Evolutionary conservation across 73 alveolate species (phyloP).

Genomic region (Blepharisma stoltei): DNA sequence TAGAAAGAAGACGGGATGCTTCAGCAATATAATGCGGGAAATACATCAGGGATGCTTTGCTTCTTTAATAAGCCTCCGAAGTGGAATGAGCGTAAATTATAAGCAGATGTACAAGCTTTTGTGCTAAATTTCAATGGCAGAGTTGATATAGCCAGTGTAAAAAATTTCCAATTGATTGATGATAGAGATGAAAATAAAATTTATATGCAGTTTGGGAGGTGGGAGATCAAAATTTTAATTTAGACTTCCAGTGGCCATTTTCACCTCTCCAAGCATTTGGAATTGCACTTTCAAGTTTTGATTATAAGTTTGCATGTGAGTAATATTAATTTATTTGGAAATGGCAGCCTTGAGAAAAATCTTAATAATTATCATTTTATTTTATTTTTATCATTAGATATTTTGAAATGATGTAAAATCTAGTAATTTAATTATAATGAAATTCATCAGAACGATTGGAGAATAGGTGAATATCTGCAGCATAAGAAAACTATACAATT

Average conservation of each 20-base stretch:
- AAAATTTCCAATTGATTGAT: slow-evolving; percentile 79
- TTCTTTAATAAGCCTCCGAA: slow-evolving; percentile 82
- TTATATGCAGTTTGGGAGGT: slow-evolving; percentile 82
- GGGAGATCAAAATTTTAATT: slow-evolving; percentile 73
- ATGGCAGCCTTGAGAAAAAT: no score
- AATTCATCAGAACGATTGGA: no score
- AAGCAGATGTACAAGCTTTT: slow-evolving; percentile 69
- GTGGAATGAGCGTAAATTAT: slow-evolving; percentile 66
- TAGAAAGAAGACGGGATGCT: slow-evolving; percentile 55
- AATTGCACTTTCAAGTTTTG: slow-evolving; percentile 73
- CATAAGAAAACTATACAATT: no score
- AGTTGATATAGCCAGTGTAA: slow-evolving; percentile 85
- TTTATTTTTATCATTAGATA: no score
- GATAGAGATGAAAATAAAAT: slow-evolving; percentile 69
- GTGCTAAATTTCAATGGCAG: slow-evolving; percentile 85
- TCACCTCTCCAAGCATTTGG: slow-evolving; percentile 76
- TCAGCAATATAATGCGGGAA: slow-evolving; percentile 52
- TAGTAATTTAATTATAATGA: no score
- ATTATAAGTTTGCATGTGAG: slow-evolving; percentile 84
- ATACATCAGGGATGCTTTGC: slow-evolving; percentile 42
- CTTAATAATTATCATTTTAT: no score
- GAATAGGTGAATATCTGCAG: no score
- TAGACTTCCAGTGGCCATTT: slow-evolving; percentile 81
- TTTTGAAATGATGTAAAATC: no score
- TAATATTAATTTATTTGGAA: slow-evolving; percentile 34